These are phyloP conservation scores for Phytophthora sp. DNA, from an alignment of 352 stramenopile species.

Conservation along the genomic window DNA sequence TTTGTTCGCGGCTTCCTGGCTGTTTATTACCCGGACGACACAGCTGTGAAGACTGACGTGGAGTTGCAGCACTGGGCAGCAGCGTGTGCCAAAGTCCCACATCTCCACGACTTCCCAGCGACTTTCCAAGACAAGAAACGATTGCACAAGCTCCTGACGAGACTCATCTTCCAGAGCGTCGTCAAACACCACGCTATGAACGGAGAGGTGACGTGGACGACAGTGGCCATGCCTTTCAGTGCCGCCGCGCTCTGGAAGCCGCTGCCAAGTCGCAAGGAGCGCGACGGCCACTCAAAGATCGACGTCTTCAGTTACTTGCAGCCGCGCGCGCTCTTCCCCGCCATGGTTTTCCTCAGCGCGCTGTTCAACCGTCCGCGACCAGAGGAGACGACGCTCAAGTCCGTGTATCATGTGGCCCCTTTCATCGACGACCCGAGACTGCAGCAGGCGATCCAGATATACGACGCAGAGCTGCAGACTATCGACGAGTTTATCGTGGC, in stretches of 20 bases:
- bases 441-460: conserved; percentile 22
- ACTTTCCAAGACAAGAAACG: conserved; percentile 4
- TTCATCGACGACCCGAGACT: conserved; percentile 41
- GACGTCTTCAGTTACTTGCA: conserved; percentile 42
- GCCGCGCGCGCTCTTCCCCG: conserved; percentile 25
- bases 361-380: conserved; percentile 44
- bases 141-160: conserved; percentile 34
- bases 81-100: conserved; percentile 28
- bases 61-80: conserved; percentile 50
- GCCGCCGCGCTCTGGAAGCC: conserved; percentile 49
- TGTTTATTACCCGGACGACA: conserved; percentile 42
- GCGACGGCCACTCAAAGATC: conserved; percentile 29
- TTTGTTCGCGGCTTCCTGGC: conserved; percentile 36
- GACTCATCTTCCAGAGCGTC: conserved; percentile 48
- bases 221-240: conserved; percentile 47
- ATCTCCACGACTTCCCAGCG: conserved; percentile 43
- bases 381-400: conserved; percentile 34
- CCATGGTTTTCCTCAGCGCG: conserved; percentile 35
- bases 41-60: conserved; percentile 32
- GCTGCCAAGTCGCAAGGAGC: conserved; percentile 40
- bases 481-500: conserved; percentile 40
- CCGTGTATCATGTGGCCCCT: conserved; percentile 31
- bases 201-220: conserved; percentile 51
- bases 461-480: conserved; percentile 27
- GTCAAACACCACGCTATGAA: conserved; percentile 68